Evolutionary conservation across 257 asterid species (phyloP).

Genomic region (Leptodermis oblonga): DNA sequence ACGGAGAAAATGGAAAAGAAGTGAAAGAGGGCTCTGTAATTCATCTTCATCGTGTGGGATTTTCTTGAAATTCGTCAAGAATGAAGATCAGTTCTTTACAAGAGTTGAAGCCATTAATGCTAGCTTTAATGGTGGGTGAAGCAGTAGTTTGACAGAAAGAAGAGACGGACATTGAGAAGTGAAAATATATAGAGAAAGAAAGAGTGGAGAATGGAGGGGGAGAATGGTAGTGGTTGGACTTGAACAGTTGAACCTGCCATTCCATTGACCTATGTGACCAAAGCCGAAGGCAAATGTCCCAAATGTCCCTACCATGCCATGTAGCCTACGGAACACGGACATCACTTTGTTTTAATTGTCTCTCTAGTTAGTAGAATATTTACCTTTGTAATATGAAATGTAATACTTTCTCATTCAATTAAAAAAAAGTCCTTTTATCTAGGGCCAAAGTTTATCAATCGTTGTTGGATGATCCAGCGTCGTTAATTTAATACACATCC

Average conservation of each 20-base stretch:
- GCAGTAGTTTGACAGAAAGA: neutral
- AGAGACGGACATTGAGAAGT: neutral
- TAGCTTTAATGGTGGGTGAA: neutral
- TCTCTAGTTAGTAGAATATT: no score
- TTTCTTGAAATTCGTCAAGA: neutral
- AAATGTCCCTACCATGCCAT: neutral
- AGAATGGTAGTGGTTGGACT: constrained; percentile 12
- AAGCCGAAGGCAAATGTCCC: neutral
- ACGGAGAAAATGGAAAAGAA: constrained; percentile 33
- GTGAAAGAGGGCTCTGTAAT: constrained; percentile 27
- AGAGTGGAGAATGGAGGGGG: neutral
- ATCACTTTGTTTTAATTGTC: no score
- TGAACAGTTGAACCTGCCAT: no score
- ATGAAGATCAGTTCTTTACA: neutral
- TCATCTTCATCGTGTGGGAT: constrained; percentile 28
- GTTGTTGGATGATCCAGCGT: no score
- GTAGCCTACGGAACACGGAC: no score
- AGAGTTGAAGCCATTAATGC: neutral
- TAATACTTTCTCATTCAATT: no score
- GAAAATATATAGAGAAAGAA: neutral
- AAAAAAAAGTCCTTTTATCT: no score
- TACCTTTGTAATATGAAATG: no score
- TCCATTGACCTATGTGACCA: no score
- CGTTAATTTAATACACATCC: no score
- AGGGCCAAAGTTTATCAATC: no score